A percentile compares a stretch with the other conserved stretches of the same genome.
These are phyloP conservation scores for Fusarium udum DNA, from an alignment of 2,329 filamentous ascomycete genomes.

Conservation along the genomic window DNA sequence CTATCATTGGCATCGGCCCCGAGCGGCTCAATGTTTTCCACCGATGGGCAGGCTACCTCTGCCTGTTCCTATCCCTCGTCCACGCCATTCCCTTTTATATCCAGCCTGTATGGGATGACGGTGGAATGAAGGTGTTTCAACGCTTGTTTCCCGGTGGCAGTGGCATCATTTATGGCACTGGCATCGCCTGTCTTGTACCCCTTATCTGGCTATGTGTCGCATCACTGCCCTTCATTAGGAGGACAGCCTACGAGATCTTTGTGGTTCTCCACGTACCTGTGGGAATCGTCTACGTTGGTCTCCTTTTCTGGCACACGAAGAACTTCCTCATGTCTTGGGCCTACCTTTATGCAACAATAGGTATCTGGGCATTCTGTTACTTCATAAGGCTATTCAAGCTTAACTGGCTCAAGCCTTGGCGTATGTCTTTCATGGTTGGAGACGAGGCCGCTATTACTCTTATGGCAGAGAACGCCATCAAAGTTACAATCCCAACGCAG, in stretches of 20 bases:
- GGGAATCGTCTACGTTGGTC: slow-evolving; percentile 79
- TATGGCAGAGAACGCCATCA: slow-evolving; percentile 93
- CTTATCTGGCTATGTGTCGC: slow-evolving; percentile 84
- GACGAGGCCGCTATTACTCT: slow-evolving; percentile 91
- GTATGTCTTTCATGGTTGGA: slow-evolving; percentile 83
- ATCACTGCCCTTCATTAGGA: slow-evolving; percentile 81
- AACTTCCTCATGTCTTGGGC: slow-evolving; percentile 91
- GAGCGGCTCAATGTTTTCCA: slow-evolving; percentile 93
- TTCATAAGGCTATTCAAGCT: slow-evolving; percentile 80
- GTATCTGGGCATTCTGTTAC: slow-evolving; percentile 81
- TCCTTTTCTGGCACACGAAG: slow-evolving; percentile 96
- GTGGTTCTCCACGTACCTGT: slow-evolving; percentile 84
- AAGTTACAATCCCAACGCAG: slow-evolving; percentile 92
- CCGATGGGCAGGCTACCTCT: slow-evolving; percentile 89
- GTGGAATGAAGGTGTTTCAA: slow-evolving; percentile 75
- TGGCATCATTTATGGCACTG: slow-evolving; percentile 84
- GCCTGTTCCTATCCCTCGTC: slow-evolving; percentile 81
- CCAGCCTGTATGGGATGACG: slow-evolving; percentile 85
- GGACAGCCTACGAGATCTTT: slow-evolving; percentile 86
- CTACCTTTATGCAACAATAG: slow-evolving; percentile 84
- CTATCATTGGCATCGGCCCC: slow-evolving; percentile 89
- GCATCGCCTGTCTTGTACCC: slow-evolving; percentile 82
- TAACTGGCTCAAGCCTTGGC: slow-evolving; percentile 87
- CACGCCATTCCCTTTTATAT: slow-evolving; percentile 92
- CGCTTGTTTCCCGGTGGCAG: slow-evolving; percentile 72